Percentiles rank a stretch among this genome's conserved stretches.
phyloP scores from a whole-genome alignment of 352 stramenopile species.

The Phytopythium kandeliae region DNA sequence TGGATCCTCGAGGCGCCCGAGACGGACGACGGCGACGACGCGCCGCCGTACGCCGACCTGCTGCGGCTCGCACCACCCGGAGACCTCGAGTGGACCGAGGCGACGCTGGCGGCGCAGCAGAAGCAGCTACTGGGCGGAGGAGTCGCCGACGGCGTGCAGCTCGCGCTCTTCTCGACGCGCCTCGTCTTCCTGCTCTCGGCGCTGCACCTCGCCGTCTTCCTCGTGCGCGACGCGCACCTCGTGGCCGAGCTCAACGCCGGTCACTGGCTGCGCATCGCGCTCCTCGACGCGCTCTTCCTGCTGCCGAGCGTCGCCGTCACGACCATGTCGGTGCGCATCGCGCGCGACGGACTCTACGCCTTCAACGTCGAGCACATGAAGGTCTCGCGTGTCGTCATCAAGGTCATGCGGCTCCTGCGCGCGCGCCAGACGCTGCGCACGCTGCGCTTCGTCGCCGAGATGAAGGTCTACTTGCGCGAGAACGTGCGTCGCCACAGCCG shows the following conservation, averaged over 20 bases:
- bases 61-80: slow-evolving; percentile 18
- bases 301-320: slow-evolving; percentile 54
- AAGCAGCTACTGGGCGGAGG: slow-evolving; percentile 30
- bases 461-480: slow-evolving; percentile 73
- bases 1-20: slow-evolving; percentile 31
- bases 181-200: slow-evolving; percentile 72
- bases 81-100: slow-evolving; percentile 26
- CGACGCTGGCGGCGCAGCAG: slow-evolving; percentile 35
- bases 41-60: slow-evolving; percentile 45
- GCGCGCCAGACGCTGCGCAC: slow-evolving; percentile 66
- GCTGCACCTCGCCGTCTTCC: slow-evolving; percentile 57
- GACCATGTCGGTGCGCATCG: slow-evolving; percentile 57
- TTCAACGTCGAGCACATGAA: slow-evolving; percentile 83
- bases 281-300: slow-evolving; percentile 42
- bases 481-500: slow-evolving; percentile 21
- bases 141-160: slow-evolving; percentile 40
- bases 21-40: slow-evolving; percentile 22
- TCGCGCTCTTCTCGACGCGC: slow-evolving; percentile 60
- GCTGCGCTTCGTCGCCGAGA: slow-evolving; percentile 70
- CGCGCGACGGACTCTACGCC: slow-evolving; percentile 53
- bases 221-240: slow-evolving; percentile 36
- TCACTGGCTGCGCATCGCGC: slow-evolving; percentile 11
- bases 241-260: slow-evolving; percentile 5
- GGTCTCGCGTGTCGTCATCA: slow-evolving; percentile 46
- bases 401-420: slow-evolving; percentile 57